Evolutionary conservation across 73 alveolate species (phyloP).

Genomic region (Uronychia setigera): DNA sequence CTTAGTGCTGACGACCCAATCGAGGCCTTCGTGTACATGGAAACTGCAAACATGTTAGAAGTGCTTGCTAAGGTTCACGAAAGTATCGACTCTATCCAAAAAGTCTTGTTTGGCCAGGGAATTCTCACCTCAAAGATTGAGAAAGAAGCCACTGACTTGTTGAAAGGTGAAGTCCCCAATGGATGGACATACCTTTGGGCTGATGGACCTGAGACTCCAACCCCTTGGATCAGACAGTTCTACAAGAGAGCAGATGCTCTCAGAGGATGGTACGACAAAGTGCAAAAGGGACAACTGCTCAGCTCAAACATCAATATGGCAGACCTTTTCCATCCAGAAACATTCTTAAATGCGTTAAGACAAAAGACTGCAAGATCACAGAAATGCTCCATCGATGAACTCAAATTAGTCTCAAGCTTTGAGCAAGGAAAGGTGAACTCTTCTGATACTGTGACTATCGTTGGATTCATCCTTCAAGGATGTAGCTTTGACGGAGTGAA

Average conservation of each 20-base stretch:
- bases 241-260: conserved; percentile 87
- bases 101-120: conserved; percentile 92
- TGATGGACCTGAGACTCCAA: conserved; percentile 97
- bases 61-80: conserved; percentile 79
- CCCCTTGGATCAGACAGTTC: conserved; percentile 88
- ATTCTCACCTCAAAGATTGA: conserved; percentile 93
- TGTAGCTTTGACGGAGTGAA: conserved; percentile 72
- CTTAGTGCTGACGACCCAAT: conserved; percentile 92
- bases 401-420: conserved; percentile 92
- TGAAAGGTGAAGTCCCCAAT: conserved; percentile 89
- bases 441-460: conserved; percentile 56
- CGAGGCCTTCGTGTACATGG: conserved; percentile 92
- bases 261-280: conserved; percentile 84
- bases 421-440: conserved; percentile 59
- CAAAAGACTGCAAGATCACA: conserved; percentile 94
- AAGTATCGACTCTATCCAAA: conserved; percentile 78
- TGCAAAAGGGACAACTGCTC: conserved; percentile 66
- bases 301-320: conserved; percentile 81
- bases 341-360: conserved; percentile 97
- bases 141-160: conserved; percentile 85
- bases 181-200: conserved; percentile 95
- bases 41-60: conserved; percentile 82
- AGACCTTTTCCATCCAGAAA: conserved; percentile 98
- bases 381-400: conserved; percentile 92
- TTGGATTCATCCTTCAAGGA: conserved; percentile 81